A percentile compares a stretch with the other conserved stretches of the same genome.
phyloP scores from a whole-genome alignment of 192 early-diverging fungal genomes.

The Backusella circina region DNA sequence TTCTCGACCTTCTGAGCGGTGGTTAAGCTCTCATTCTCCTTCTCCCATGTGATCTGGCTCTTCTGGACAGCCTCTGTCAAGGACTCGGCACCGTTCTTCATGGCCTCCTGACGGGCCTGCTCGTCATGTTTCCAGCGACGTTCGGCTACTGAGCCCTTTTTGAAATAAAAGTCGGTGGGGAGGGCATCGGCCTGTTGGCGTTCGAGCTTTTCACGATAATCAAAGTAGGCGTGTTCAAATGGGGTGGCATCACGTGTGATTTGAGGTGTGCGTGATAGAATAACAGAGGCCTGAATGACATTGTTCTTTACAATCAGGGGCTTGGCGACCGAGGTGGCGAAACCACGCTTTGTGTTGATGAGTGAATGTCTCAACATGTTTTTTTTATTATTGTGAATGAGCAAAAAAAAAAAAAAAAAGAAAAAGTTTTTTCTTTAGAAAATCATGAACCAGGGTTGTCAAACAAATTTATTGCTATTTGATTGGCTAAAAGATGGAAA shows the following conservation, averaged over 20 bases:
- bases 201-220: conserved; percentile 62
- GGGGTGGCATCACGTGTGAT: conserved; percentile 56
- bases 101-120: conserved; percentile 27
- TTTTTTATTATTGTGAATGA: background rate
- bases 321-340: conserved; percentile 1
- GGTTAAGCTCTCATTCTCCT: background rate
- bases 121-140: conserved; percentile 54
- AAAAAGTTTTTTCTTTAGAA: background rate
- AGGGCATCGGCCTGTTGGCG: conserved; percentile 51
- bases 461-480: background rate
- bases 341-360: background rate
- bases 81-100: conserved; percentile 10
- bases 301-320: conserved; percentile 37
- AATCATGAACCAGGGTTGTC: background rate
- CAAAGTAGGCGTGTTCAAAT: conserved; percentile 69
- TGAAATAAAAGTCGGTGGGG: conserved; percentile 71
- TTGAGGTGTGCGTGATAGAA: conserved; percentile 69
- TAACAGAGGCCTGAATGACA: conserved; percentile 53
- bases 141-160: conserved; percentile 72
- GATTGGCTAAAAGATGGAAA: background rate
- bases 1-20: conserved; percentile 44
- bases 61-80: conserved; percentile 13
- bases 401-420: background rate
- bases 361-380: conserved; percentile 7
- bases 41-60: conserved; percentile 1